phyloP scores from a whole-genome alignment of 257 asterid species.

The Eucommia ulmoides region DNA sequence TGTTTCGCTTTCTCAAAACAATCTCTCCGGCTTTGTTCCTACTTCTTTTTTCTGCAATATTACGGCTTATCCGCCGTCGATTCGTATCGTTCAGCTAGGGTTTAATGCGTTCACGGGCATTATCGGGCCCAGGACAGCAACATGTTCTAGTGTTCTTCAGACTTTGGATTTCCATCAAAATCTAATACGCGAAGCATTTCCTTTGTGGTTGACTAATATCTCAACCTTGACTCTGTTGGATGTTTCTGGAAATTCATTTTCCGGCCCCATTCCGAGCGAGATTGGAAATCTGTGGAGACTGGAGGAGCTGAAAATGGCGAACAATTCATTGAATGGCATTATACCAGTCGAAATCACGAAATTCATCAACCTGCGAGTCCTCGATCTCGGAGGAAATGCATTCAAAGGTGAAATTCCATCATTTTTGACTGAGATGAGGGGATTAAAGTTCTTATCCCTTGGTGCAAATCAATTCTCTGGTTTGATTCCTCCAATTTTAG shows the following conservation, averaged over 20 bases:
- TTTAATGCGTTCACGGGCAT: conserved; percentile 70
- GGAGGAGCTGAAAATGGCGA: conserved; percentile 52
- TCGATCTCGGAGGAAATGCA: conserved; percentile 46
- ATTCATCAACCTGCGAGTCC: conserved; percentile 33
- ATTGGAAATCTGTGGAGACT: conserved; percentile 33
- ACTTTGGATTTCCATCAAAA: conserved; percentile 65
- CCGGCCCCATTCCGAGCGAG: conserved; percentile 40
- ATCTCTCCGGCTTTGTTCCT: conserved; percentile 57
- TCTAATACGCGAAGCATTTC: conserved; percentile 53
- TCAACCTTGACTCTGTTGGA: conserved; percentile 36
- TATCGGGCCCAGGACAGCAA: conserved; percentile 12
- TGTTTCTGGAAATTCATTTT: conserved; percentile 48
- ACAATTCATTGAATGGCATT: conserved; percentile 46
- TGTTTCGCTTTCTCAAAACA: conserved; percentile 47
- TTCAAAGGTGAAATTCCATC: conserved; percentile 41
- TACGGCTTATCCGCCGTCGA: conserved; percentile 36
- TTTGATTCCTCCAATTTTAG: conserved; percentile 35
- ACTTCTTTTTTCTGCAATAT: conserved; percentile 38
- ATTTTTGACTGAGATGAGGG: conserved; percentile 37
- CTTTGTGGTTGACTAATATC: conserved; percentile 30
- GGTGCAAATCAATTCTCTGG: conserved; percentile 54
- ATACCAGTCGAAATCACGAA: conserved; percentile 31
- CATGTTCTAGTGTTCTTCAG: conserved; percentile 37
- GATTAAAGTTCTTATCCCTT: conserved; percentile 29
- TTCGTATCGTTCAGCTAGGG: conserved; percentile 49